Base-by-base conservation (phyloP, 169 alveolate species). In the Cryptosporidium viatorum region DNA sequence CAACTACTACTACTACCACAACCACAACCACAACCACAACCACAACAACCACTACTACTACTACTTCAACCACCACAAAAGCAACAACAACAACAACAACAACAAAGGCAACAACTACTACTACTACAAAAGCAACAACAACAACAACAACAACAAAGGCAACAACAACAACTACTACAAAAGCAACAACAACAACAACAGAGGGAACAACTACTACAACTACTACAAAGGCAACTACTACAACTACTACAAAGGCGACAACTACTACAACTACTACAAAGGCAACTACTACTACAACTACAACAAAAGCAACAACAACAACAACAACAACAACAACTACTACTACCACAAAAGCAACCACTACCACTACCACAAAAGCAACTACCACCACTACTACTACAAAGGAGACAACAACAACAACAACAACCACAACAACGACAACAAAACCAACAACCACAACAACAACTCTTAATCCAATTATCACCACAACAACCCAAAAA, bases 1-100 rank as follows among this genome's bases (percentile, higher is more conserved):
- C 1, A 71, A 75, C 70, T 8, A 75, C 86, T 23, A 50, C 86
- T 3, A 75, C 86, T 0, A 75, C 86, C 0, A 75, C 86, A 43
- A 58, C 84, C 0, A 33, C 75, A 0, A 84, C 55, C 10, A 58
- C 89, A 0, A 84, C 89, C 0, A 55, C 89, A 18, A 55, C 71
- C 12, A 84, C 70, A 3, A 55, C 71, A 0, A 55, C 69, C 0
- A 84, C 91, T 0, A 84, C 58, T 0, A 69, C 58, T 1, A 35
- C 84, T 7, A 69, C 84, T 0, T 41, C 84, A 0, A 70, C 84
- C 0, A 70, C 84, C 2, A 70, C 84, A 9, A 70, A 69, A 0
- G 50, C 84, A 23, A 70, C 65, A 12, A 70, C 65, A 21, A 43
- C 84, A 0, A 70, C 84, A 0, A 29, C 69, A 9, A 71, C 85